Conservation (phyloP, 2,329 filamentous ascomycete species). For the Falciphora oryzae region DNA sequence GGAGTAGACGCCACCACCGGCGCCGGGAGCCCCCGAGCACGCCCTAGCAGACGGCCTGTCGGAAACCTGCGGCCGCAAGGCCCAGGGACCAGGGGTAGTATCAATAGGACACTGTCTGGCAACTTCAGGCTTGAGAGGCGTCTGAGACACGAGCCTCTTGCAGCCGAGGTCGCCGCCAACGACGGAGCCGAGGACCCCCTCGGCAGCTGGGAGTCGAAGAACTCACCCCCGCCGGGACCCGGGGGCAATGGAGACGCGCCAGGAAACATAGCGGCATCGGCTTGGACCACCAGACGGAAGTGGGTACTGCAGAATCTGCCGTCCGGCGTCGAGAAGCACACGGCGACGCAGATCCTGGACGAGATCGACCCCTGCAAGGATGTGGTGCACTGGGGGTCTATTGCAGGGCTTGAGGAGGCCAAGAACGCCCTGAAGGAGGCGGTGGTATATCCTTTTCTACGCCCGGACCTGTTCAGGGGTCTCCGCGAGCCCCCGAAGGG, state of each 20-base stretch:
- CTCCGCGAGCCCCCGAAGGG: conserved; percentile 88
- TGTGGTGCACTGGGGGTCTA: conserved; percentile 89
- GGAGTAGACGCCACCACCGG: not conserved
- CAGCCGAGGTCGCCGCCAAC: not conserved
- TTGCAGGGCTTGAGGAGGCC: conserved; percentile 83
- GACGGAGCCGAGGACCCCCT: not conserved
- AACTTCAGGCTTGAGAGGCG: not conserved
- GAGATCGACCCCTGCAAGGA: conserved; percentile 94
- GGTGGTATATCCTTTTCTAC: conserved; percentile 93
- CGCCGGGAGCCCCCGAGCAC: not conserved
- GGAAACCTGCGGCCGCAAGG: not conserved
- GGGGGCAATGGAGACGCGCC: conserved; percentile 24
- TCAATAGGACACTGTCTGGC: not conserved
- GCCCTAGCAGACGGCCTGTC: not conserved
- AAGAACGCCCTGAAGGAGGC: conserved; percentile 92
- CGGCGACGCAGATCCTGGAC: conserved; percentile 88
- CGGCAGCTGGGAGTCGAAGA: not conserved
- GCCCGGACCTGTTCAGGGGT: conserved; percentile 93
- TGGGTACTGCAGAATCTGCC: conserved; percentile 72
- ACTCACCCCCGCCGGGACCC: not conserved
- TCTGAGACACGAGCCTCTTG: not conserved
- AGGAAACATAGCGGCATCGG: conserved; percentile 29
- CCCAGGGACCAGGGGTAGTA: not conserved
- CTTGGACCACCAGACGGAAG: conserved; percentile 58
- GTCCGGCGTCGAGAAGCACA: conserved; percentile 70